phyloP scores from a whole-genome alignment of 306 rosid genomes.

The Gastrolobium bilobum region DNA sequence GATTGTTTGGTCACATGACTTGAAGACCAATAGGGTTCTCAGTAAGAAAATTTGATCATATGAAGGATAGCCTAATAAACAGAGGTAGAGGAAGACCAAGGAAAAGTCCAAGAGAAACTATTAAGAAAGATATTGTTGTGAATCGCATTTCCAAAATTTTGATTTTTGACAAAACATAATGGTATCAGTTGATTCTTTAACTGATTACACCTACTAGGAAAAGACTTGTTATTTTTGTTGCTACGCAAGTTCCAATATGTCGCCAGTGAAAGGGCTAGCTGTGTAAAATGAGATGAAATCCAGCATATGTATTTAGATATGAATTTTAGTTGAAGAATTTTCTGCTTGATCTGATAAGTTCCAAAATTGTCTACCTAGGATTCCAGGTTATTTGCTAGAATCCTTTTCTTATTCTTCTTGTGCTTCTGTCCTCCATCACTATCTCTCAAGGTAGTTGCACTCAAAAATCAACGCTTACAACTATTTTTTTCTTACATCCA shows the following conservation, averaged over 20 bases:
- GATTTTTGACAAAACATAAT: neutral
- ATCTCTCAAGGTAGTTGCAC: neutral
- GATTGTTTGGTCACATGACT: too few relatives aligned
- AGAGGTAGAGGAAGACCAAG: too few relatives aligned
- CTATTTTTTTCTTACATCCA: neutral
- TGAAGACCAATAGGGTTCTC: too few relatives aligned
- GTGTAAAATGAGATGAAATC: neutral
- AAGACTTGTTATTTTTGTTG: neutral
- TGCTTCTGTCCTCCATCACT: constrained; percentile 18
- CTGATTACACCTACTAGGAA: neutral
- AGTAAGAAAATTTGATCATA: neutral
- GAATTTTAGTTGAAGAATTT: neutral
- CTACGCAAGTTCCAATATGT: neutral
- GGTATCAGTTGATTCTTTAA: neutral
- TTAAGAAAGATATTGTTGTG: too few relatives aligned
- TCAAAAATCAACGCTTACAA: neutral
- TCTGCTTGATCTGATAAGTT: neutral
- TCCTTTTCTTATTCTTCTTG: constrained; percentile 9
- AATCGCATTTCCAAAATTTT: neutral
- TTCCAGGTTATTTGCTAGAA: neutral
- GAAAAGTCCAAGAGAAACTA: neutral
- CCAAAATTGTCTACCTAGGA: neutral
- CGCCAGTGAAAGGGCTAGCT: neutral
- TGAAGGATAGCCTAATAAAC: neutral
- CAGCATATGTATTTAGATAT: neutral